These are phyloP conservation scores for Kodamaea hsintzibuensis DNA, from an alignment of 805 yeast genomes.

Conservation along the genomic window DNA sequence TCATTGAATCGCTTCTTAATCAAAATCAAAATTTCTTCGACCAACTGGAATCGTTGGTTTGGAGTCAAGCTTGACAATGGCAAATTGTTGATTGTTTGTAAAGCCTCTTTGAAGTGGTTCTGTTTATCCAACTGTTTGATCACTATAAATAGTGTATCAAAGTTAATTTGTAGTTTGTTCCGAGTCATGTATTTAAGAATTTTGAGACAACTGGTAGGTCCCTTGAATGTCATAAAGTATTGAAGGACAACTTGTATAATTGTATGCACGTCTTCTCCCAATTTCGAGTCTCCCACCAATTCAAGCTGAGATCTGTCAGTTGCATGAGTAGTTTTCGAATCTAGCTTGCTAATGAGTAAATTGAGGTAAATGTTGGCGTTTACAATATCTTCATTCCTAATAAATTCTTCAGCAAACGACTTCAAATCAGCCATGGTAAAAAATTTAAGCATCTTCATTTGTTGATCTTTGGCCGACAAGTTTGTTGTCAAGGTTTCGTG, in stretches of 20 bases:
- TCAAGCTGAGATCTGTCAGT: constrained; percentile 3
- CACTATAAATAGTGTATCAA: constrained; percentile 26
- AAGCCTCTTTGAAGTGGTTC: constrained; percentile 34
- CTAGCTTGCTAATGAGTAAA: constrained; percentile 39
- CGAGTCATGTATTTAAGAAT: constrained; percentile 34
- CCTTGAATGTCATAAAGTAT: constrained; percentile 40
- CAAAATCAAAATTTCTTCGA: constrained; percentile 32
- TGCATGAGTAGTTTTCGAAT: constrained; percentile 17
- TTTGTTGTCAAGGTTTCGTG: constrained; percentile 28
- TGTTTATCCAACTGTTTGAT: constrained; percentile 31
- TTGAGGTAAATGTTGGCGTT: constrained; percentile 36
- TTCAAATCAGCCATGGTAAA: constrained; percentile 26
- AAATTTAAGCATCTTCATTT: constrained; percentile 9
- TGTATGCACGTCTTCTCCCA: constrained; percentile 24
- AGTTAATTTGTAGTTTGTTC: constrained; percentile 25
- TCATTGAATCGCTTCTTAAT: constrained; percentile 29
- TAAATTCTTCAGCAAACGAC: constrained; percentile 22
- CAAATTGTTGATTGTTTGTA: constrained; percentile 33
- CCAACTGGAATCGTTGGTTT: constrained; percentile 22
- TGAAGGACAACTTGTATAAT: constrained; percentile 30
- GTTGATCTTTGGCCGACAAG: not conserved
- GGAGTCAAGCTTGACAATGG: constrained; percentile 20
- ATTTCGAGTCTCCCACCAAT: constrained; percentile 14
- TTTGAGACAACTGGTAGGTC: constrained; percentile 31
- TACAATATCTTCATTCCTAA: constrained; percentile 28